A percentile compares a stretch with the other conserved stretches of the same genome.
phyloP scores from a whole-genome alignment of 352 stramenopile genomes.

The Phytophthora sp. region DNA sequence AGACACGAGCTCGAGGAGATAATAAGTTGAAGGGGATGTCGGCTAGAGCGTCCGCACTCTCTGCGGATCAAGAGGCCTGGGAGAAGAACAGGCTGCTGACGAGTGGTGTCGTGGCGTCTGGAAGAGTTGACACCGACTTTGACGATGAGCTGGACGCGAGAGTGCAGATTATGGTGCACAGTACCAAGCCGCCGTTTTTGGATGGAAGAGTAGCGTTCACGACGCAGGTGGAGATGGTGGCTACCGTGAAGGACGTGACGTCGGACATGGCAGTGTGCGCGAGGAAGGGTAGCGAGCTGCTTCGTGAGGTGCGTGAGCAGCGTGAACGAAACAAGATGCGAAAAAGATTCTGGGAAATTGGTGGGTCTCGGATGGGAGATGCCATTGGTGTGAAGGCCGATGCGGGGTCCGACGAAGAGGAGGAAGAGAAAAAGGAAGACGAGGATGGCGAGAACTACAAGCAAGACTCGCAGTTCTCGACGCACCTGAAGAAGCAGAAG shows the following conservation, averaged over 20 bases:
- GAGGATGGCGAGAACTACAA: slow-evolving; percentile 93
- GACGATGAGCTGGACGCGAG: slow-evolving; percentile 95
- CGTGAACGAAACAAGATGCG: slow-evolving; percentile 93
- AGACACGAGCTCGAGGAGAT: slow-evolving; percentile 80
- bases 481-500: slow-evolving; percentile 92
- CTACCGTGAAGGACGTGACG: slow-evolving; percentile 95
- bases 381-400: slow-evolving; percentile 92
- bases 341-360: slow-evolving; percentile 99
- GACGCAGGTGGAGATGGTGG: slow-evolving; percentile 94
- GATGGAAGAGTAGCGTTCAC: slow-evolving; percentile 95
- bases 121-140: slow-evolving; percentile 82
- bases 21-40: slow-evolving; percentile 91
- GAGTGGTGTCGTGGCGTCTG: slow-evolving; percentile 90
- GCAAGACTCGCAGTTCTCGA: slow-evolving; percentile 94
- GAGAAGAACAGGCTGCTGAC: slow-evolving; percentile 97
- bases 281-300: slow-evolving; percentile 91
- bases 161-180: slow-evolving; percentile 97
- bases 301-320: slow-evolving; percentile 82
- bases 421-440: slow-evolving; percentile 51
- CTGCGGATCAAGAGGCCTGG: slow-evolving; percentile 98
- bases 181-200: slow-evolving; percentile 98
- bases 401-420: slow-evolving; percentile 61
- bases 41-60: slow-evolving; percentile 91
- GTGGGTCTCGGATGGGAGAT: slow-evolving; percentile 96
- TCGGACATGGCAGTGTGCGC: slow-evolving; percentile 96